These are phyloP conservation scores for Dactylorhiza incarnata DNA, from an alignment of 106 monocot species.

Conservation along the genomic window DNA sequence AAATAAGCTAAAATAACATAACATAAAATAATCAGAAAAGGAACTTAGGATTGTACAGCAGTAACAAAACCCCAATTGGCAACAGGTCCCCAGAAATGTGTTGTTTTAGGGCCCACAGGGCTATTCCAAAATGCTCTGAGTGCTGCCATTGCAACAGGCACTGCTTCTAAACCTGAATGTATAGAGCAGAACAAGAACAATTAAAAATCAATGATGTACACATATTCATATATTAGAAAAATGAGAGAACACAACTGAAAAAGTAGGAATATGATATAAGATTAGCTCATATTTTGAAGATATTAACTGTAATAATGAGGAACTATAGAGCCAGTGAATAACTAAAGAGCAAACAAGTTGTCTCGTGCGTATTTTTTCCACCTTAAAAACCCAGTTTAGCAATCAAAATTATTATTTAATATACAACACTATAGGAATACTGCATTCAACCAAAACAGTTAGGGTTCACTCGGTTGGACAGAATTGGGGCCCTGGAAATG, in stretches of 20 bases:
- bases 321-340: too few relatives aligned
- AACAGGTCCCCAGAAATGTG: constrained; percentile 94
- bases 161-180: constrained; percentile 1
- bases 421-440: too few relatives aligned
- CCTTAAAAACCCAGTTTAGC: too few relatives aligned
- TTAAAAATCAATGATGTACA: background rate
- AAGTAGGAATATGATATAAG: background rate
- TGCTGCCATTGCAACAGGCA: constrained; percentile 26
- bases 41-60: constrained; percentile 38
- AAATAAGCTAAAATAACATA: background rate
- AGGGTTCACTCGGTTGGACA: too few relatives aligned
- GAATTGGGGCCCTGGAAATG: too few relatives aligned
- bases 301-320: background rate
- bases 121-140: constrained; percentile 73
- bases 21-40: background rate
- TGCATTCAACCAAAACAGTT: too few relatives aligned
- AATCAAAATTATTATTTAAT: too few relatives aligned
- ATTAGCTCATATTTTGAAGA: background rate
- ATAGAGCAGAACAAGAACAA: background rate
- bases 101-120: constrained; percentile 91
- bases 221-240: too few relatives aligned
- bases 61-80: constrained; percentile 93
- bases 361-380: too few relatives aligned
- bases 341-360: too few relatives aligned
- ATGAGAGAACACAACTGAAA: background rate